phyloP scores from a whole-genome alignment of 345 rosid species.

The Turritis glabra region DNA sequence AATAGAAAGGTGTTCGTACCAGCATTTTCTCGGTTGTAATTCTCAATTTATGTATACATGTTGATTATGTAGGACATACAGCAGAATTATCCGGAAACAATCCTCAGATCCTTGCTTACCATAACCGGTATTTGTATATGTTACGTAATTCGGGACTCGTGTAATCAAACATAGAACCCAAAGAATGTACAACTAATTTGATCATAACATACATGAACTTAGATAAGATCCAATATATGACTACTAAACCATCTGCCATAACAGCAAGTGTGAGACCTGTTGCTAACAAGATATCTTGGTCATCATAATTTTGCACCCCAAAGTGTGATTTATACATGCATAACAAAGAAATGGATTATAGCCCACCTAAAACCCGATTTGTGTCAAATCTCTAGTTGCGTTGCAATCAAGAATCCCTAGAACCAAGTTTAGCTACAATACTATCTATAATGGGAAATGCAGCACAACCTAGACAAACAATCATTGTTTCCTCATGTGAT shows the following conservation, averaged over 20 bases:
- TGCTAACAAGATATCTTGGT: not conserved
- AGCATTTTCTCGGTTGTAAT: not conserved
- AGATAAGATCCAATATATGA: not conserved
- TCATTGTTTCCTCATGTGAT: not conserved
- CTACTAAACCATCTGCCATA: not conserved
- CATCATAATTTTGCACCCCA: not conserved
- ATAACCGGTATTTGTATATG: not conserved
- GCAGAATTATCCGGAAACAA: not conserved
- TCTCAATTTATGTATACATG: not conserved
- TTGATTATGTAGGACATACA: not conserved
- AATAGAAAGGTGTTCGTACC: not conserved
- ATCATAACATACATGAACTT: not conserved
- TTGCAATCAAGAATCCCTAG: slow-evolving; percentile 1
- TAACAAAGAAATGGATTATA: not conserved
- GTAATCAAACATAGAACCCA: not conserved
- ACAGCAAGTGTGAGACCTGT: not conserved
- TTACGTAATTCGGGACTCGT: not conserved
- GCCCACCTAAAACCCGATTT: not conserved
- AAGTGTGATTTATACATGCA: not conserved
- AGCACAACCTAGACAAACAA: not conserved
- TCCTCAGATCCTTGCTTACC: not conserved
- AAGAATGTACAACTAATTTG: not conserved
- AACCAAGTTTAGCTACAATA: not conserved
- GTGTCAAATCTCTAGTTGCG: not conserved
- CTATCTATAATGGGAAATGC: not conserved